Conservation (phyloP, 164 flowering plant genomes). For the Pachysandra terminalis region DNA sequence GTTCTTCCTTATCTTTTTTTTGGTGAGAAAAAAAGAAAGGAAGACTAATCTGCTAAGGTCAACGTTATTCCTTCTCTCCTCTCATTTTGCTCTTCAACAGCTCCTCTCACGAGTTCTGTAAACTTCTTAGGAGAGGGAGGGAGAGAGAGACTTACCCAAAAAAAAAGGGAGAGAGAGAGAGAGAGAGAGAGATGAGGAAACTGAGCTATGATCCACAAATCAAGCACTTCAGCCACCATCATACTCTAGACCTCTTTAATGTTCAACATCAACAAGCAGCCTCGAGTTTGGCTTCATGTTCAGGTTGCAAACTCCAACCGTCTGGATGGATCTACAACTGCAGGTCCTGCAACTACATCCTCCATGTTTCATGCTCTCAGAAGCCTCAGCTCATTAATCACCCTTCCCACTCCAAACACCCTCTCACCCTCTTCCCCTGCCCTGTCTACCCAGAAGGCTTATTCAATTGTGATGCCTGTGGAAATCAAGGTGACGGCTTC, state of each 20-base stretch:
- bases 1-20: too few species aligned
- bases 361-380: constrained; percentile 25
- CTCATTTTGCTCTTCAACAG: background rate
- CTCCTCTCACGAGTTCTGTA: background rate
- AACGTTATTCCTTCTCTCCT: background rate
- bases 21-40: too few species aligned
- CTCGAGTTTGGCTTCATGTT: constrained; percentile 3
- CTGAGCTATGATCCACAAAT: constrained; percentile 10
- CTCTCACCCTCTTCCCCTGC: constrained; percentile 24
- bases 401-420: constrained; percentile 21
- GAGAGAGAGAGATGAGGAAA: constrained; percentile 18
- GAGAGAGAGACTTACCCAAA: too few species aligned
- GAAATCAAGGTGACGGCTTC: constrained; percentile 19
- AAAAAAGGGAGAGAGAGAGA: too few species aligned
- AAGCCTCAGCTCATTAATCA: constrained; percentile 24
- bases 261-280: background rate
- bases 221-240: constrained; percentile 37
- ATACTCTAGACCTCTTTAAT: constrained; percentile 21
- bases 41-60: background rate
- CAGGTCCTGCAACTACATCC: constrained; percentile 25
- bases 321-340: constrained; percentile 15
- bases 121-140: too few species aligned
- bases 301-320: constrained; percentile 15
- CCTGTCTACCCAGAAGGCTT: constrained; percentile 21
- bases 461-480: constrained; percentile 31